Percentiles rank a stretch among this genome's conserved stretches.
Evolutionary conservation across 768 basidiomycete genomes (phyloP).

Genomic region (Suillus paluster): DNA sequence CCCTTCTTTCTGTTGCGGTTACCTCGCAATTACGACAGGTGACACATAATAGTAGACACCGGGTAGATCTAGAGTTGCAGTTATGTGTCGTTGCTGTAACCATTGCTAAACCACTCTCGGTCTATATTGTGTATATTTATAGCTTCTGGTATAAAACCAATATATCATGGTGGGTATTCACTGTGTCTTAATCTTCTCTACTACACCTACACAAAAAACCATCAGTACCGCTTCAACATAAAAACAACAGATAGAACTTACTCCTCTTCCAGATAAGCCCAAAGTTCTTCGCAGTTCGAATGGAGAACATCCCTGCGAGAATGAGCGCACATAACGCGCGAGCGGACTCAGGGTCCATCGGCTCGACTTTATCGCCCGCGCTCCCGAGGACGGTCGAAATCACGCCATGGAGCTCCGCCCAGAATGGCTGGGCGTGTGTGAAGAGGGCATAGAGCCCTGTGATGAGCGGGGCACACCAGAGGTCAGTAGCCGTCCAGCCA

Average conservation of each 20-base stretch:
- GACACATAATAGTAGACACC: no score
- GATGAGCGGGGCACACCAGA: constrained; percentile 83
- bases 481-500: constrained; percentile 85
- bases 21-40: no score
- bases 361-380: constrained; percentile 36
- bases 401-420: constrained; percentile 61
- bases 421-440: constrained; percentile 88
- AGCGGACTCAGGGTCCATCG: constrained; percentile 66
- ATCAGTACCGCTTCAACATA: constrained; percentile 1
- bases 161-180: neutral
- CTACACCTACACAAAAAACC: constrained; percentile 9
- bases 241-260: constrained; percentile 6
- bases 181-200: constrained; percentile 35
- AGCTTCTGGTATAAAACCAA: neutral
- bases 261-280: constrained; percentile 27
- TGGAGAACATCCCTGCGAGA: constrained; percentile 62
- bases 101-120: no score
- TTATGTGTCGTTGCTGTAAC: no score
- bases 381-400: constrained; percentile 53
- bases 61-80: no score
- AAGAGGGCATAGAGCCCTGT: constrained; percentile 81
- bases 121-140: neutral
- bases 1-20: constrained; percentile 69
- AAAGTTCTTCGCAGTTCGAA: constrained; percentile 71
- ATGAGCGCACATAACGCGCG: constrained; percentile 74